These are phyloP conservation scores for Hygrophorus pudorinus DNA, from an alignment of 768 basidiomycete genomes.

Conservation along the genomic window DNA sequence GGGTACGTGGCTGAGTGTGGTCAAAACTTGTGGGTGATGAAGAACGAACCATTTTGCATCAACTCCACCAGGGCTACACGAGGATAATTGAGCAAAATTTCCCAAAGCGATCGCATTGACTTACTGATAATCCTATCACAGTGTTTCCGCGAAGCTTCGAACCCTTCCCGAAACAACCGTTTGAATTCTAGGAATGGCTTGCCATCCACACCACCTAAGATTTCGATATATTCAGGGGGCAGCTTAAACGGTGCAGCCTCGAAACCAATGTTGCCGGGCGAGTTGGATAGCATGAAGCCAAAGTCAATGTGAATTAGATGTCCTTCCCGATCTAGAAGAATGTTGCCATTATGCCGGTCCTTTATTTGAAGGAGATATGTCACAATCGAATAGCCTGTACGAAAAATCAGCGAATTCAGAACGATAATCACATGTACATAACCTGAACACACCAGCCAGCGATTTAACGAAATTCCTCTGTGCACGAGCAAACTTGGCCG, in stretches of 20 bases:
- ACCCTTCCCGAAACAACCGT: conserved; percentile 82
- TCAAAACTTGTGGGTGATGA: not conserved
- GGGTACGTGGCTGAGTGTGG: not conserved
- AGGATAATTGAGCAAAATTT: conserved; percentile 6
- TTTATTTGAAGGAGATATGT: conserved; percentile 98
- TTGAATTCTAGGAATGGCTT: conserved; percentile 78
- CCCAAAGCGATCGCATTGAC: conserved; percentile 15
- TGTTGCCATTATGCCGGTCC: conserved; percentile 98
- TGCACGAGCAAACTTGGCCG: conserved; percentile 80
- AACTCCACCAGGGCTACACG: conserved; percentile 70
- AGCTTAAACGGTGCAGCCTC: conserved; percentile 99
- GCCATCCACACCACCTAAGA: conserved; percentile 78
- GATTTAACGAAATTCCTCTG: conserved; percentile 93
- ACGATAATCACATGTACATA: not conserved
- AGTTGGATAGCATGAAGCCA: conserved; percentile 95
- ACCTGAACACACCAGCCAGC: conserved; percentile 49
- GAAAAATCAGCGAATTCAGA: conserved; percentile 3
- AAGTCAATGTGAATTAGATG: conserved; percentile 97
- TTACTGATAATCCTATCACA: conserved; percentile 91
- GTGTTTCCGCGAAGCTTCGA: conserved; percentile 89
- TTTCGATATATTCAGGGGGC: conserved; percentile 89
- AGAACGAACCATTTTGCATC: conserved; percentile 82
- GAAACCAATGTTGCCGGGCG: conserved; percentile 95
- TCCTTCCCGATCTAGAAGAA: conserved; percentile 89
- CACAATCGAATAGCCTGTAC: conserved; percentile 80